Percentiles rank a stretch among this genome's conserved stretches.
These are phyloP conservation scores for Fragilaria crotonensis DNA, from an alignment of 108 stramenopile species.

Conservation along the genomic window DNA sequence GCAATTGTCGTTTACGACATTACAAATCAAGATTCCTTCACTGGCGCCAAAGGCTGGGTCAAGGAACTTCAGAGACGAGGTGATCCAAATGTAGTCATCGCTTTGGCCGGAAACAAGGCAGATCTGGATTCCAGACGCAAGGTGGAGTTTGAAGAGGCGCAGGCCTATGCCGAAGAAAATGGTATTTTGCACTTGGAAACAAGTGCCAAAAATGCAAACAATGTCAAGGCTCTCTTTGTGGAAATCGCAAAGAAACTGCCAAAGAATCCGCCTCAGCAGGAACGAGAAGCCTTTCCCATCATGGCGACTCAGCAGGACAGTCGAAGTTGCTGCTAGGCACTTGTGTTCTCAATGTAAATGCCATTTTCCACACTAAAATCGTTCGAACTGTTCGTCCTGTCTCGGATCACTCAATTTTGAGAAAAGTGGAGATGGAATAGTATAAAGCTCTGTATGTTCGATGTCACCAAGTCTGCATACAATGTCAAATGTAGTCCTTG, in stretches of 20 bases:
- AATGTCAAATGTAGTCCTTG: too few species aligned
- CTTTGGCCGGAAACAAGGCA: conserved; percentile 95
- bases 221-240: conserved; percentile 86
- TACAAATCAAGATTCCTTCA: conserved; percentile 94
- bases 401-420: too few species aligned
- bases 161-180: conserved; percentile 90
- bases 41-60: conserved; percentile 97
- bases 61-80: conserved; percentile 97
- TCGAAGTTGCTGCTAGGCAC: conserved; percentile 80
- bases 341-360: too few species aligned
- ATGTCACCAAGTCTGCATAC: too few species aligned
- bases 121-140: conserved; percentile 83
- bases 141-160: conserved; percentile 89
- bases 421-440: too few species aligned
- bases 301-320: conserved; percentile 70
- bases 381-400: too few species aligned
- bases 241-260: conserved; percentile 93
- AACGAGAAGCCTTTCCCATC: conserved; percentile 93
- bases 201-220: conserved; percentile 92
- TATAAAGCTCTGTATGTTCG: too few species aligned
- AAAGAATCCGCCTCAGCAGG: conserved; percentile 79
- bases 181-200: conserved; percentile 94
- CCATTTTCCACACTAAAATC: too few species aligned
- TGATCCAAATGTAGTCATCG: conserved; percentile 97
- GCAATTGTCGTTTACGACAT: conserved; percentile 91